Evolutionary conservation across 805 yeast genomes (phyloP).

Genomic region (Saturnispora zaruensis): DNA sequence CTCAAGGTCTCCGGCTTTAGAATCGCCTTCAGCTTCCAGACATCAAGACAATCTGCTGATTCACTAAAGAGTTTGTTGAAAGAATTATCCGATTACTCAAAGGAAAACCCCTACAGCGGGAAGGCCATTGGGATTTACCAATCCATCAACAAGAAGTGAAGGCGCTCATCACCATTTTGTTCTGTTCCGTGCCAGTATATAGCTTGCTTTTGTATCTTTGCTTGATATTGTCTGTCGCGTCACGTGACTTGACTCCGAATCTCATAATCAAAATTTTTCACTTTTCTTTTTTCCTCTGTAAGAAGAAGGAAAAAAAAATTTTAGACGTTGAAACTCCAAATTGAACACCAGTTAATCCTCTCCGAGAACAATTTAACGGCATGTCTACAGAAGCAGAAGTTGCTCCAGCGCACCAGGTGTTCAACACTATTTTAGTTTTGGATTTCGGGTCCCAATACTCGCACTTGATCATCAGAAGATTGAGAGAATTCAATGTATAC

Average conservation of each 20-base stretch:
- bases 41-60: slow-evolving; percentile 45
- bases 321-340: not conserved
- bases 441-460: slow-evolving; percentile 99
- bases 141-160: not conserved
- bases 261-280: not conserved
- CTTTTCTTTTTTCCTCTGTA: not conserved
- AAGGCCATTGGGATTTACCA: slow-evolving; percentile 17
- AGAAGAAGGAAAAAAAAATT: not conserved
- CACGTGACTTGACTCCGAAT: slow-evolving; percentile 4
- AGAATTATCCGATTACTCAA: slow-evolving; percentile 49
- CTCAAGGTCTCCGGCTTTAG: slow-evolving; percentile 67
- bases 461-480: slow-evolving; percentile 91
- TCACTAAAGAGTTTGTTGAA: slow-evolving; percentile 47
- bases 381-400: slow-evolving; percentile 18
- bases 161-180: not conserved
- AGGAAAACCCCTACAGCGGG: slow-evolving; percentile 38
- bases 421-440: slow-evolving; percentile 93
- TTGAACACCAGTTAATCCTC: not conserved
- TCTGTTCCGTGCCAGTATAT: no score
- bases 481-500: slow-evolving; percentile 95
- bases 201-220: no score
- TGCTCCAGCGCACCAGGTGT: slow-evolving; percentile 70
- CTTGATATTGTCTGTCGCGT: no score
- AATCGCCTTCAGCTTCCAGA: slow-evolving; percentile 73
- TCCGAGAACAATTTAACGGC: not conserved